Evolutionary conservation across 768 basidiomycete species (phyloP), one percentile per base, ranked within the genome.

Genomic region (Trametes cubensis): DNA sequence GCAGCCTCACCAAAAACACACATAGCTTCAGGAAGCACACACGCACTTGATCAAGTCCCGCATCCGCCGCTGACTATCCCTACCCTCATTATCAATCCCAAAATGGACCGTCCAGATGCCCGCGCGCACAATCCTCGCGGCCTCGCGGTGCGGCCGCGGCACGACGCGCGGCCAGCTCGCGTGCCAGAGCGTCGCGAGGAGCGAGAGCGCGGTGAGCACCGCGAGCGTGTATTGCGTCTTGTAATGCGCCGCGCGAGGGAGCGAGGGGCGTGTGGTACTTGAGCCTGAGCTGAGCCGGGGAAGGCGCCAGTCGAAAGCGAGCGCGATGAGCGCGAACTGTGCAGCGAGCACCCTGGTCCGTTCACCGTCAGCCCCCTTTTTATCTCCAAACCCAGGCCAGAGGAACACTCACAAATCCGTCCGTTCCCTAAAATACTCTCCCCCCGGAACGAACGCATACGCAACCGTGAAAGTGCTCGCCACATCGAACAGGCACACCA

Each of bases 81-180:
- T 73, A 3, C 90, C 87, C 45, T 82, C 84, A 64, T 90, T 86
- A 73, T 93, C 85, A 20, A 87, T 78, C 0, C 94, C 94, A 70
- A 96, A 96, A 72, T 96, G 94, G 25, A 96, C 81, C 0, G 94
- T 93, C 94, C 93, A 95, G 28, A 95, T 92, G 3, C 90, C 94
- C 5, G 89, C 87, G 20, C 85, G 88, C 45, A 94, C 77, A n/a
- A 90, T 80, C 30, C 89, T 78, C 17, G 85, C 80, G 3, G 83
- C 85, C 26, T 85, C 75, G 56, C 85, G 85, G 74, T 84, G 86
- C 3, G 90, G 87, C 25, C 70, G 74, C 0, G 86, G 83, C 18
- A 80, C 72, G 0, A 69, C 57, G 1, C 72, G 71, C 0, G 90
- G 88, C 67, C 83, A 78, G 41, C 26, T 59, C 49, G 38, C 14